phyloP scores from a whole-genome alignment of 2,329 filamentous ascomycete genomes.

The Coniochaeta sp. region DNA sequence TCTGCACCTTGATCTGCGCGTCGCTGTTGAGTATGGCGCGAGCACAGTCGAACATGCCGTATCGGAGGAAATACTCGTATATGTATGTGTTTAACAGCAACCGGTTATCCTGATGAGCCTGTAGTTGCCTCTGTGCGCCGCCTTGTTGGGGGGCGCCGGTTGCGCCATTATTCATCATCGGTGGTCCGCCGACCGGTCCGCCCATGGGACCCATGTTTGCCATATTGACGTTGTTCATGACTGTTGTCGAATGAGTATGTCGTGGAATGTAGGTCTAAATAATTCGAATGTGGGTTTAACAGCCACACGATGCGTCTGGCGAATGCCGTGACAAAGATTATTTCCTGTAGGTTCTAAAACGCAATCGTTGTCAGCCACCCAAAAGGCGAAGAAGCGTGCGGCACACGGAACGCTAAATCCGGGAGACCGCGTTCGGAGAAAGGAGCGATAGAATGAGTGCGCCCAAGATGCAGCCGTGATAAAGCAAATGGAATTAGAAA shows the following conservation, averaged over 20 bases:
- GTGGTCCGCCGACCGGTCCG: conserved; percentile 54
- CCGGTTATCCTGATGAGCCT: conserved; percentile 24
- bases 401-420: not conserved
- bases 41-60: conserved; percentile 77
- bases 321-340: not conserved
- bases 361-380: not conserved
- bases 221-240: conserved; percentile 62
- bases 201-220: conserved; percentile 63
- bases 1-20: conserved; percentile 57
- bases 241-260: conserved; percentile 13
- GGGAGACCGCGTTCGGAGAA: not conserved
- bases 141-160: conserved; percentile 18
- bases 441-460: not conserved
- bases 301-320: not conserved
- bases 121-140: conserved; percentile 18
- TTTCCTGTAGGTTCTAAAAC: not conserved
- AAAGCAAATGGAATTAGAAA: not conserved
- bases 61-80: conserved; percentile 85
- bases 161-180: conserved; percentile 59
- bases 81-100: conserved; percentile 75
- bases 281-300: not conserved
- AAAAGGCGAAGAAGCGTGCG: not conserved
- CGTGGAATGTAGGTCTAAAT: not conserved
- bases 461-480: not conserved
- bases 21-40: conserved; percentile 62